phyloP scores from a whole-genome alignment of 1,139 yeast genomes.

The Tardiomyces digboiensis region DNA sequence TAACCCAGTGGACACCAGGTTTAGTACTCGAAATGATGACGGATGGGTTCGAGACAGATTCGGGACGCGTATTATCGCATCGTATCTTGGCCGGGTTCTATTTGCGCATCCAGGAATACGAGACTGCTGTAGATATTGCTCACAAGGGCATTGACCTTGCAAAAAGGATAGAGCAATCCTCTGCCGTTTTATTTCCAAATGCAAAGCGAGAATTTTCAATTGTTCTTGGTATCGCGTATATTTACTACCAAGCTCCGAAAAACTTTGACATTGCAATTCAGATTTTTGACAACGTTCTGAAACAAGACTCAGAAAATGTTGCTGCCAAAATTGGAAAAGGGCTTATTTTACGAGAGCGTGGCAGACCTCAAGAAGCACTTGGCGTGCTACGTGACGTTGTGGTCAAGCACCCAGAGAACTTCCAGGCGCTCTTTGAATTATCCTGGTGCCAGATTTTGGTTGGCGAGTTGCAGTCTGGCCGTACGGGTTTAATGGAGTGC shows the following conservation, averaged over 20 bases:
- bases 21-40: conserved; percentile 45
- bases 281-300: conserved; percentile 55
- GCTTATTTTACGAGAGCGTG: conserved; percentile 59
- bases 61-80: conserved; percentile 49
- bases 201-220: conserved; percentile 55
- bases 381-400: conserved; percentile 43
- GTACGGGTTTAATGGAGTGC: conserved; percentile 38
- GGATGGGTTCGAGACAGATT: conserved; percentile 40
- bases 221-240: conserved; percentile 65
- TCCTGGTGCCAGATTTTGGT: conserved; percentile 71
- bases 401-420: conserved; percentile 40
- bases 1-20: conserved; percentile 33
- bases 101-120: conserved; percentile 54
- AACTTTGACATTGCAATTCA: conserved; percentile 67
- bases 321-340: conserved; percentile 79
- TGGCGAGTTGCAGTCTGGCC: conserved; percentile 44
- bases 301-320: conserved; percentile 39
- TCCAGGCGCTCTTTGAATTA: conserved; percentile 56
- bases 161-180: conserved; percentile 32
- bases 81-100: conserved; percentile 57
- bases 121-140: conserved; percentile 50
- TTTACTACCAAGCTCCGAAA: conserved; percentile 85
- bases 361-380: conserved; percentile 45
- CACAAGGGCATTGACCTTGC: conserved; percentile 51
- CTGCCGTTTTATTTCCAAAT: conserved; percentile 39